phyloP scores from a whole-genome alignment of 1,284 basidiomycete species.

The Moesziomyces antarcticus region DNA sequence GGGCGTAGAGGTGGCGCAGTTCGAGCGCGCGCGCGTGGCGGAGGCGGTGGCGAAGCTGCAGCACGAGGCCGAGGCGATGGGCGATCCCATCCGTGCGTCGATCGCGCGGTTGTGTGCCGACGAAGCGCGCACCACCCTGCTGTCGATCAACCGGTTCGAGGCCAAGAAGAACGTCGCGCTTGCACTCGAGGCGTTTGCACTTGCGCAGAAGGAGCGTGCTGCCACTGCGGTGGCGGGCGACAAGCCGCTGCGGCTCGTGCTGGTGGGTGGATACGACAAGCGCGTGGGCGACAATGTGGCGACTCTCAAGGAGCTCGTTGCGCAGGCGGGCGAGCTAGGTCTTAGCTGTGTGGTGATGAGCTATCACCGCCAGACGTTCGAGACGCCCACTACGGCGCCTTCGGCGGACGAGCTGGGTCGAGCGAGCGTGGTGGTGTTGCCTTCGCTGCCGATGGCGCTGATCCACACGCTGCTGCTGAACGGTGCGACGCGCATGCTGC shows the following conservation, averaged over 20 bases:
- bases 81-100: slow-evolving; percentile 22
- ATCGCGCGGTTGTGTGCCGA: slow-evolving; percentile 31
- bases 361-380: slow-evolving; percentile 50
- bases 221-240: slow-evolving; percentile 14
- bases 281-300: slow-evolving; percentile 78
- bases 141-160: slow-evolving; percentile 96
- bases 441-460: slow-evolving; percentile 57
- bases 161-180: slow-evolving; percentile 90
- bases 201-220: slow-evolving; percentile 43
- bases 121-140: slow-evolving; percentile 74
- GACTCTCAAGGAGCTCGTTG: slow-evolving; percentile 69
- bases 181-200: slow-evolving; percentile 82
- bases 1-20: slow-evolving; percentile 73
- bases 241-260: slow-evolving; percentile 41
- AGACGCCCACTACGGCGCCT: slow-evolving; percentile 63
- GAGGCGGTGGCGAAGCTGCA: slow-evolving; percentile 34
- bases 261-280: slow-evolving; percentile 79
- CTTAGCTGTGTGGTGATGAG: slow-evolving; percentile 70
- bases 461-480: slow-evolving; percentile 57
- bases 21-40: slow-evolving; percentile 29
- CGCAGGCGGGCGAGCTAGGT: slow-evolving; percentile 44
- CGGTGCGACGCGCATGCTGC: slow-evolving; percentile 69
- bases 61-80: slow-evolving; percentile 70
- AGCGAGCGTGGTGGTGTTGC: slow-evolving; percentile 56
- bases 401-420: slow-evolving; percentile 11